Conservation (phyloP, 2,329 filamentous ascomycete species). For the Mycosphaerella sp. region DNA sequence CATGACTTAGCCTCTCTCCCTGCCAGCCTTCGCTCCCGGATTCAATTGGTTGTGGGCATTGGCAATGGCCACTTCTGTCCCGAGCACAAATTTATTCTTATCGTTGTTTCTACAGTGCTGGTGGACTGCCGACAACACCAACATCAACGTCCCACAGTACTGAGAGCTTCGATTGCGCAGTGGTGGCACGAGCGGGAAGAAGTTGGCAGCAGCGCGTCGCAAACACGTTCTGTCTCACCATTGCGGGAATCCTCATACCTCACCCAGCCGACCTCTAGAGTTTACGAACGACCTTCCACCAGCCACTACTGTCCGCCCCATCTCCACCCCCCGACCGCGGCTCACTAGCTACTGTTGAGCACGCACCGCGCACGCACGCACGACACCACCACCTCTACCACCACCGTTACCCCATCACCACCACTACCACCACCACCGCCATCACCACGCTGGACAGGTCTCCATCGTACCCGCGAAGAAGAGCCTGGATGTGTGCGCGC, state of each 20-base stretch:
- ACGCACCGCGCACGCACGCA: background rate
- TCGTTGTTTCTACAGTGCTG: background rate
- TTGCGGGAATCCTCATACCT: background rate
- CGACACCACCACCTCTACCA: background rate
- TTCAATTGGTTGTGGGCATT: no score
- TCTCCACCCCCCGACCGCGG: slow-evolving; percentile 1
- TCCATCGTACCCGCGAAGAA: background rate
- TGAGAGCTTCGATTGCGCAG: background rate
- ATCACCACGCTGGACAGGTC: background rate
- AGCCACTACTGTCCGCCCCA: background rate
- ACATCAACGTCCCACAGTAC: background rate
- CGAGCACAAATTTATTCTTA: no score
- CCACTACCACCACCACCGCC: no score
- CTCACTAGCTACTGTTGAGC: background rate
- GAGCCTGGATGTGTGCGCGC: slow-evolving; percentile 9
- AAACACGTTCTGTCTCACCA: background rate
- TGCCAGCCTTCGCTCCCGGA: no score
- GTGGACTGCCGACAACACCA: background rate
- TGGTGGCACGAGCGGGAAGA: background rate
- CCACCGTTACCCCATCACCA: background rate
- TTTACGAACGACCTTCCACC: background rate
- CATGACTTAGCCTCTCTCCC: no score
- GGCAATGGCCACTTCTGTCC: no score
- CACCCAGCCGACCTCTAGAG: background rate
- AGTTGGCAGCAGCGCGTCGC: background rate